These are phyloP conservation scores for Tilletia setariae DNA, from an alignment of 1,284 basidiomycete species.

Conservation along the genomic window DNA sequence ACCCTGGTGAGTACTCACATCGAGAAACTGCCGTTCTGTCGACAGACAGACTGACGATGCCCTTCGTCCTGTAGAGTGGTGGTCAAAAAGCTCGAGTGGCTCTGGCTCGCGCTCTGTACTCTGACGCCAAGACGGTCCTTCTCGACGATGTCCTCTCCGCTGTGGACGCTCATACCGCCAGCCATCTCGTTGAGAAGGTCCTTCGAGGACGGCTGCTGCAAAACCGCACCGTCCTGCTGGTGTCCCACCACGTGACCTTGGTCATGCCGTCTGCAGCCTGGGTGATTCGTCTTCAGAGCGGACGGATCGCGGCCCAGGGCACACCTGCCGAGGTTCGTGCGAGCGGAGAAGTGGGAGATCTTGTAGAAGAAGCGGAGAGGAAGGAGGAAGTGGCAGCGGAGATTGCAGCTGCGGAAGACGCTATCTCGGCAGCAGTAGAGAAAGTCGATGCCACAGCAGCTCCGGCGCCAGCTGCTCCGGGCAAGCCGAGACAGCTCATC, in stretches of 20 bases:
- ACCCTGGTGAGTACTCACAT: no score
- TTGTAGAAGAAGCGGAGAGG: conserved; percentile 53
- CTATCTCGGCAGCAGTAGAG: conserved; percentile 16
- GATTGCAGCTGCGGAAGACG: conserved; percentile 18
- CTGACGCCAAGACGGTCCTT: conserved; percentile 35
- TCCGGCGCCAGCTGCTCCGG: neutral
- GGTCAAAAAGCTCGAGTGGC: conserved; percentile 44
- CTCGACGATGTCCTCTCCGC: conserved; percentile 48
- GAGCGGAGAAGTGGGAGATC: conserved; percentile 2
- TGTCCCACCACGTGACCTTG: conserved; percentile 62
- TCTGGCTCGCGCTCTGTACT: conserved; percentile 46
- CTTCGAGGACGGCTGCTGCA: conserved; percentile 48
- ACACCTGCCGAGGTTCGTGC: conserved; percentile 27
- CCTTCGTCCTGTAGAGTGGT: conserved; percentile 43
- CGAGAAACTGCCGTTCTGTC: no score
- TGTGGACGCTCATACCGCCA: conserved; percentile 62
- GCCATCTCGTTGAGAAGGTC: conserved; percentile 59
- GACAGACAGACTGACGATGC: no score
- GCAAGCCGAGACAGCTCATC: conserved; percentile 10
- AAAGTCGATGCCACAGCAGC: neutral
- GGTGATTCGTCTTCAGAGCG: conserved; percentile 40
- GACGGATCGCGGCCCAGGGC: conserved; percentile 26
- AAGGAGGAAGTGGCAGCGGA: conserved; percentile 53
- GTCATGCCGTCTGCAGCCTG: conserved; percentile 27
- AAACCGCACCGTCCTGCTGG: conserved; percentile 68